A percentile compares a stretch with the other conserved stretches of the same genome.
Evolutionary conservation across 805 yeast species (phyloP).

Genomic region (Saccharomycopsis javanensis): DNA sequence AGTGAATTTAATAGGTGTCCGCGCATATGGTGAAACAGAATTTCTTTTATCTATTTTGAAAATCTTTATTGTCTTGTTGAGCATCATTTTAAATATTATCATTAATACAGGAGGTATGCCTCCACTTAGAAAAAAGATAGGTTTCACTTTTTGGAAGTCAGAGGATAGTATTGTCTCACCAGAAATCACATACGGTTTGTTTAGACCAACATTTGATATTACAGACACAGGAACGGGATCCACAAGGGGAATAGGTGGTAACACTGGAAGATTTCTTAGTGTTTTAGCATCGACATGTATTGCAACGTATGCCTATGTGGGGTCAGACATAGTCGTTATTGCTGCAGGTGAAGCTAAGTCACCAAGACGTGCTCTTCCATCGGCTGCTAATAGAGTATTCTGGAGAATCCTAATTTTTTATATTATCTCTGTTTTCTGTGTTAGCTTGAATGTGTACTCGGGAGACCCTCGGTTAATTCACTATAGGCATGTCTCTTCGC

Average conservation of each 20-base stretch:
- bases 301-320: slow-evolving; percentile 69
- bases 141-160: slow-evolving; percentile 62
- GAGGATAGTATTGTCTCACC: slow-evolving; percentile 34
- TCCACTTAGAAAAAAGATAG: slow-evolving; percentile 35
- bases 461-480: slow-evolving; percentile 68
- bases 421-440: slow-evolving; percentile 55
- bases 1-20: slow-evolving; percentile 57
- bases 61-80: slow-evolving; percentile 38
- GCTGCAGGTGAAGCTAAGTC: slow-evolving; percentile 80
- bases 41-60: slow-evolving; percentile 52
- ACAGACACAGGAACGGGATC: slow-evolving; percentile 51
- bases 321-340: slow-evolving; percentile 73
- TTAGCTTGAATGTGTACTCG: slow-evolving; percentile 63
- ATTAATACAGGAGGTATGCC: slow-evolving; percentile 54
- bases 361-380: slow-evolving; percentile 71
- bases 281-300: slow-evolving; percentile 51
- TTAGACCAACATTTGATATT: slow-evolving; percentile 63
- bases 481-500: slow-evolving; percentile 27
- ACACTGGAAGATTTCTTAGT: slow-evolving; percentile 50
- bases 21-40: slow-evolving; percentile 67
- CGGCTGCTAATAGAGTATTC: slow-evolving; percentile 67
- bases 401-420: slow-evolving; percentile 62
- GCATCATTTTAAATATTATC: slow-evolving; percentile 50
- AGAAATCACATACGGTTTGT: slow-evolving; percentile 55
- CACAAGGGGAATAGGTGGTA: slow-evolving; percentile 48